Base-by-base conservation (phyloP, 176 grass and related monocot species). In the Aegilops bicornis region DNA sequence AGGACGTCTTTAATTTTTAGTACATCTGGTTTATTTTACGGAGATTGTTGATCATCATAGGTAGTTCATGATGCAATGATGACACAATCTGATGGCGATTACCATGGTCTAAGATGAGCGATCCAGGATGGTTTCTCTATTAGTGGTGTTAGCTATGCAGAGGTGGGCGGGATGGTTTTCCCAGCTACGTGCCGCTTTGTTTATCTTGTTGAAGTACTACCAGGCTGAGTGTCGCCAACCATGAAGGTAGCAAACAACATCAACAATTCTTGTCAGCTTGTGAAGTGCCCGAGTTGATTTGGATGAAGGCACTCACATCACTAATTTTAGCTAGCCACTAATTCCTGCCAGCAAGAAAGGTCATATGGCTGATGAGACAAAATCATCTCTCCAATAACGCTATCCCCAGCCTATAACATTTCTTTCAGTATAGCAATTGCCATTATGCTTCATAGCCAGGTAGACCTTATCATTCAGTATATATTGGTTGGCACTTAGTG, bases 341-440 rank as follows among this genome's bases (percentile, higher is more conserved):
- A 77, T 27, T 14, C 47, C 48, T 70, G 31, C 25, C 64, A 70
- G 20, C 73, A 63, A 84, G 25, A 79, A 83, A 88, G 67, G 56
- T 61, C 11, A 64, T 50, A 64, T 63, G 22, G 33, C 13, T 48
- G 23, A 77, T 65, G 30, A 88, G 73, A 83, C 64, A 88, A 50
- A 83, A 83, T 77, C 40, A 78, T 88, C 62, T 66, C 86, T 10
- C 35, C 32, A 40, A 36, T 71, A 54, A 63, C 56, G 14, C 36
- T 74, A 61, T 15, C 82, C 1, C 4, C n/a, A 15, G 3, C 86
- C 48, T 70, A 8, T 69, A 48, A 8, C 1, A 20, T 78, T 22
- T 70, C 64, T 62, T 84, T 75, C 10, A 7, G 17, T 63, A 6
- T 31, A 47, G 27, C 5, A 42, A 12, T 42, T 64, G 25, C 69